Conservation (phyloP, 75 land plant species). For the Azolla pinnata region DNA sequence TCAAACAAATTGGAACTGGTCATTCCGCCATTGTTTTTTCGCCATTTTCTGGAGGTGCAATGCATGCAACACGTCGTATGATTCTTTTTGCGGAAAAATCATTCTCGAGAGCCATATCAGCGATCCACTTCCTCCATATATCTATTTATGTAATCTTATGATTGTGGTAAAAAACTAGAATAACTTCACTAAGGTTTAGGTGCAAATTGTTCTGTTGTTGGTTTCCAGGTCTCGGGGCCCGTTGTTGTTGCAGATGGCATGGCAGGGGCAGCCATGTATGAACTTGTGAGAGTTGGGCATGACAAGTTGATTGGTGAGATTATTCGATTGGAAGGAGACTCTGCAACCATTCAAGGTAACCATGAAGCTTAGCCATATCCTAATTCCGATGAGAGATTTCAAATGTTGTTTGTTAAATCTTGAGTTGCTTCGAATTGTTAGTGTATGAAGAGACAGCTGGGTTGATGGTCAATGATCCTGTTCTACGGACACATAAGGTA, state of each 20-base stretch:
- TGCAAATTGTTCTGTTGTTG: too few species aligned
- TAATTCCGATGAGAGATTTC: background rate
- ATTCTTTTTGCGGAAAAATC: too few species aligned
- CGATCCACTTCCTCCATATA: too few species aligned
- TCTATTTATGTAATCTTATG: too few species aligned
- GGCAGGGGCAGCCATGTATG: conserved; percentile 99
- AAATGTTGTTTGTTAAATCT: background rate
- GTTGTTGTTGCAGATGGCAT: conserved; percentile 98
- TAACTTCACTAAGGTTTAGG: too few species aligned
- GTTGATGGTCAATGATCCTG: conserved; percentile 94
- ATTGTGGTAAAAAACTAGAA: too few species aligned
- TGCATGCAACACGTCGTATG: too few species aligned
- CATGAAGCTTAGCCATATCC: too few species aligned
- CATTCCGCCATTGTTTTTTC: too few species aligned
- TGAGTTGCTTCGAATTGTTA: conserved; percentile 15
- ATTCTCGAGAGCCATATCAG: too few species aligned
- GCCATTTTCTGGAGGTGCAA: too few species aligned
- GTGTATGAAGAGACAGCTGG: conserved; percentile 99
- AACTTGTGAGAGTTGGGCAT: conserved; percentile 96
- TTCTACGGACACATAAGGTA: conserved; percentile 90
- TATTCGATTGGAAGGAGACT: conserved; percentile 94
- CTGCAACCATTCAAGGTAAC: conserved; percentile 97
- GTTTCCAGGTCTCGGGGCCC: conserved; percentile 90
- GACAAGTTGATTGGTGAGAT: conserved; percentile 98
- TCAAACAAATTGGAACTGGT: too few species aligned